A percentile compares a stretch with the other conserved stretches of the same genome.
Conservation (phyloP, 139 green algal genomes). For the Chloropicon primus region DNA sequence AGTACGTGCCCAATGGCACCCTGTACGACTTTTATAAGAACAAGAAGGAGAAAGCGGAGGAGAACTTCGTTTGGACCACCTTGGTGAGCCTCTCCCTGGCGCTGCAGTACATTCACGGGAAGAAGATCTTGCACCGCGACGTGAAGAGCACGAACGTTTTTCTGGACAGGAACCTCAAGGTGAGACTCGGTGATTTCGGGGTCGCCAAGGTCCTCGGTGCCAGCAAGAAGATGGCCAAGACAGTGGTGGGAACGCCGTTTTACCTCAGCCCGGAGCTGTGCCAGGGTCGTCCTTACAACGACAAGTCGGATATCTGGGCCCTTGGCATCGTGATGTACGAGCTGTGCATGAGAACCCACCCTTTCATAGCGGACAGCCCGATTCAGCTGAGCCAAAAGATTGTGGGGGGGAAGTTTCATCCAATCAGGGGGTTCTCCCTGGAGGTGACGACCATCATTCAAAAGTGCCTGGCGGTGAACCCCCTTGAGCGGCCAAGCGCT, state of each 20-base stretch:
- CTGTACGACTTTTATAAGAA: not conserved
- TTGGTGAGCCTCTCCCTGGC: not conserved
- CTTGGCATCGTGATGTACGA: constrained; percentile 51
- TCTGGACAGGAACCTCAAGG: not conserved
- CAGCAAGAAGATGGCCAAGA: constrained; percentile 8
- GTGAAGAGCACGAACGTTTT: constrained; percentile 9
- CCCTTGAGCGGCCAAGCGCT: not conserved
- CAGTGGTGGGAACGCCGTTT: constrained; percentile 14
- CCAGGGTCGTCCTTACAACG: constrained; percentile 25
- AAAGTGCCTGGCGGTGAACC: not conserved
- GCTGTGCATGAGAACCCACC: constrained; percentile 41
- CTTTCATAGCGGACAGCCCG: constrained; percentile 49
- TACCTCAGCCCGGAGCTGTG: constrained; percentile 19
- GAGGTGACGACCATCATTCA: not conserved
- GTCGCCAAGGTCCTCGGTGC: not conserved
- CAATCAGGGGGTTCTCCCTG: not conserved
- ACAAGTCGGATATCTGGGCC: constrained; percentile 51
- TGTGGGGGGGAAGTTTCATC: not conserved
- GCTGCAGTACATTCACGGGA: constrained; percentile 2
- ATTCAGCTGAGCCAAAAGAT: not conserved
- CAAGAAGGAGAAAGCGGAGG: not conserved
- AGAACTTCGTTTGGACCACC: not conserved
- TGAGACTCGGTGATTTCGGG: constrained; percentile 5
- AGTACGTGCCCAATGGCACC: not conserved
- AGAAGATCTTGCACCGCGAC: constrained; percentile 7